These are phyloP conservation scores for Vanderwaltozyma polyspora DNA, from an alignment of 805 yeast genomes.

Conservation along the genomic window DNA sequence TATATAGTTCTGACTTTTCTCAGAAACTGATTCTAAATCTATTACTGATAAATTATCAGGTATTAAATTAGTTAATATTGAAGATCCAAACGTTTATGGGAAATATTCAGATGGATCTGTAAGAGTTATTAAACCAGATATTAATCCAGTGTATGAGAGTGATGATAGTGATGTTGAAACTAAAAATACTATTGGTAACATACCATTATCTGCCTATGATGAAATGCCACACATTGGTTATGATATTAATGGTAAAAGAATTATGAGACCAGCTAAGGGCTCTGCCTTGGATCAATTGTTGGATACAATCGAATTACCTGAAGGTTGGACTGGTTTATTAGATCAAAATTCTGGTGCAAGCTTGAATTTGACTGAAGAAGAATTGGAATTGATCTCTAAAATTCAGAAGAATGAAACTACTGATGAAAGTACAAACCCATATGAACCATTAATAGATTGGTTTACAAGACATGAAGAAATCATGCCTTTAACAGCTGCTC, in stretches of 20 bases:
- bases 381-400: slow-evolving; percentile 75
- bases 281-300: slow-evolving; percentile 84
- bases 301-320: slow-evolving; percentile 88
- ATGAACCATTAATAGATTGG: slow-evolving; percentile 93
- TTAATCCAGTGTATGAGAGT: slow-evolving; percentile 86
- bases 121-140: slow-evolving; percentile 77
- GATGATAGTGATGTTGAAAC: slow-evolving; percentile 84
- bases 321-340: slow-evolving; percentile 96
- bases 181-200: slow-evolving; percentile 82
- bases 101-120: slow-evolving; percentile 68
- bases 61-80: slow-evolving; percentile 40
- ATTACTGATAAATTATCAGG: slow-evolving; percentile 46
- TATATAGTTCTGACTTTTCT: slow-evolving; percentile 20
- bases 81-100: slow-evolving; percentile 35
- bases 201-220: slow-evolving; percentile 88
- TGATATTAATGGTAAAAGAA: slow-evolving; percentile 92
- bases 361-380: slow-evolving; percentile 75
- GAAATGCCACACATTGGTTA: slow-evolving; percentile 97
- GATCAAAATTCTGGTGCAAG: slow-evolving; percentile 82
- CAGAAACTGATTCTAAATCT: slow-evolving; percentile 31
- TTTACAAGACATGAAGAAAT: slow-evolving; percentile 73
- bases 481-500: slow-evolving; percentile 87
- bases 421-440: slow-evolving; percentile 71
- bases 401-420: slow-evolving; percentile 79
- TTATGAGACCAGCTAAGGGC: slow-evolving; percentile 97